These are phyloP conservation scores for Aspergillus saccharolyticus DNA, from an alignment of 495 filamentous ascomycete genomes.

Conservation along the genomic window DNA sequence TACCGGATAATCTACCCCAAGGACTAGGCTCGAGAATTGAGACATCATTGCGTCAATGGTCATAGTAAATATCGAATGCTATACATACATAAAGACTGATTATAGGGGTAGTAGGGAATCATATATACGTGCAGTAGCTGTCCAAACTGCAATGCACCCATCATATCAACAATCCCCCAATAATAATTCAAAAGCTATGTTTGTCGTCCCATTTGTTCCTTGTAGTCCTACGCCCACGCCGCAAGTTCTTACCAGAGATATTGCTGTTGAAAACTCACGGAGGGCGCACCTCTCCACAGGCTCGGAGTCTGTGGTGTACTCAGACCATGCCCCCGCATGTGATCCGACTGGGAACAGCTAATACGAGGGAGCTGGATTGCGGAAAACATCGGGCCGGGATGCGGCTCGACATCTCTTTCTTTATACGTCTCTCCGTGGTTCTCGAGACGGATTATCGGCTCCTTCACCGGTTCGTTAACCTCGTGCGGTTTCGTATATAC, in stretches of 20 bases:
- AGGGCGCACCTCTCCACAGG: slow-evolving; percentile 33
- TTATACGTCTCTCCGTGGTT: not conserved
- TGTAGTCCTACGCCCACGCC: too few species aligned
- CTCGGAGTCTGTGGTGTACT: slow-evolving; percentile 13
- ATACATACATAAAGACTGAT: too few species aligned
- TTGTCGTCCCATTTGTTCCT: too few species aligned
- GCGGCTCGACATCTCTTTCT: not conserved
- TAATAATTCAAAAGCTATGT: too few species aligned
- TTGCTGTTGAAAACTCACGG: slow-evolving; percentile 31
- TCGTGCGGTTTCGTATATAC: not conserved
- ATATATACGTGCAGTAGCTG: too few species aligned
- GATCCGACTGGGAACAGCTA: not conserved
- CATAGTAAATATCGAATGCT: too few species aligned
- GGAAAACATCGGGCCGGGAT: not conserved
- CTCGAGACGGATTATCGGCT: not conserved
- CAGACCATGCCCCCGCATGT: not conserved
- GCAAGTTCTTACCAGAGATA: slow-evolving; percentile 31
- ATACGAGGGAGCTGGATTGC: slow-evolving; percentile 1
- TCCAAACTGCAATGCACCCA: too few species aligned
- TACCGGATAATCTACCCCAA: too few species aligned
- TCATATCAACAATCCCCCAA: too few species aligned
- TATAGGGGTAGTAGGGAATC: too few species aligned
- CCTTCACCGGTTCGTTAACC: not conserved
- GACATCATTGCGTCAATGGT: too few species aligned
- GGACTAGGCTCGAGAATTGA: too few species aligned